A percentile compares a stretch with the other conserved stretches of the same genome.
phyloP scores from a whole-genome alignment of 768 basidiomycete species.

The Boletales sp. region DNA sequence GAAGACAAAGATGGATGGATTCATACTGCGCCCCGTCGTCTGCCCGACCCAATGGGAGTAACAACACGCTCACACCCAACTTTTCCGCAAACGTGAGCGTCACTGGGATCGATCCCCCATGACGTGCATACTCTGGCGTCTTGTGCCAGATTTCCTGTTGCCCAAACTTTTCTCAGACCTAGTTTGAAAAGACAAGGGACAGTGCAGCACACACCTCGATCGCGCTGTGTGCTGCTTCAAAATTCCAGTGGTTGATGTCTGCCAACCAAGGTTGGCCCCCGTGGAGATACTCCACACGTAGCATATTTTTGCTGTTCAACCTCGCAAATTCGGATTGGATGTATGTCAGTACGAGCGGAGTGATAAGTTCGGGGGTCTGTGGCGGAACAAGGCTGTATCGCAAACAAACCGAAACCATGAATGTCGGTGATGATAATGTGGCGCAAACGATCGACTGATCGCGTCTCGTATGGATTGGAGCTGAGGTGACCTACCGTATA shows the following conservation, averaged over 20 bases:
- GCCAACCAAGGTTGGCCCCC: conserved; percentile 91
- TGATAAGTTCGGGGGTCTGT: conserved; percentile 73
- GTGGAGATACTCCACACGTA: conserved; percentile 66
- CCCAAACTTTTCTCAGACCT: neutral
- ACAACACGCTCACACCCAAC: conserved; percentile 78
- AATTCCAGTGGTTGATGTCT: conserved; percentile 88
- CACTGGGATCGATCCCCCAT: conserved; percentile 92
- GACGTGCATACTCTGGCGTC: conserved; percentile 79
- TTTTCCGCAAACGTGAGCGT: conserved; percentile 92
- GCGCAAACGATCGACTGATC: neutral
- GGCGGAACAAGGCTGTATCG: conserved; percentile 70
- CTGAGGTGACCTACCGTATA: conserved; percentile 57
- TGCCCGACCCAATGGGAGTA: conserved; percentile 93
- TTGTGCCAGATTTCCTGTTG: conserved; percentile 50
- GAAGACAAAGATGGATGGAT: neutral
- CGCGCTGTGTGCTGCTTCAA: conserved; percentile 79
- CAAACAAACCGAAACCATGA: neutral
- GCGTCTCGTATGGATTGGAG: neutral
- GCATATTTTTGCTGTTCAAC: conserved; percentile 78
- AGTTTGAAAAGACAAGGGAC: too few species aligned
- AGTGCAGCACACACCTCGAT: conserved; percentile 51
- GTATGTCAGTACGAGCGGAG: conserved; percentile 67
- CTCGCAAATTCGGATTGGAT: conserved; percentile 79
- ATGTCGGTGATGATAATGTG: neutral
- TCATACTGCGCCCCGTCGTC: conserved; percentile 93